These are phyloP conservation scores for Tuber indicum DNA, from an alignment of 495 filamentous ascomycete species.

Conservation along the genomic window DNA sequence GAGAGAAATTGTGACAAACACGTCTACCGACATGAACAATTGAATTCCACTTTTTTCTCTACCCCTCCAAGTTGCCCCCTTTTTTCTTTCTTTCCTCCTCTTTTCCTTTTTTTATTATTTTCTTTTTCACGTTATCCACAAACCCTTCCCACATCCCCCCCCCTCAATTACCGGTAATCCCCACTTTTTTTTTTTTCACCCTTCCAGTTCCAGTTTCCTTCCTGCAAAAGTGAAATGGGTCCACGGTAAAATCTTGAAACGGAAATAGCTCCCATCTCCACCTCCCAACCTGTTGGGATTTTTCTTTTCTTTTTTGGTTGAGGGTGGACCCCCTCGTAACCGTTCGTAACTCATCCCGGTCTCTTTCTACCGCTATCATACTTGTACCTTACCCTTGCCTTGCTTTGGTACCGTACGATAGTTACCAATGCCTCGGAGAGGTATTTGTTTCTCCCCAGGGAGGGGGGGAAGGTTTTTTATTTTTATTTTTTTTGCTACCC, in stretches of 20 bases:
- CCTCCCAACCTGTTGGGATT: slow-evolving; percentile 2
- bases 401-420: background rate
- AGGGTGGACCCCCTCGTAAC: background rate
- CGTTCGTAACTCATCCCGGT: background rate
- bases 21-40: slow-evolving; percentile 2
- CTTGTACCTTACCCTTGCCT: background rate
- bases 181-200: background rate
- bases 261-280: background rate
- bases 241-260: background rate
- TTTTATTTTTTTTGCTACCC: background rate
- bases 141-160: background rate
- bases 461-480: background rate
- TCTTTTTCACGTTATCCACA: background rate
- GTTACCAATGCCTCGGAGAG: background rate
- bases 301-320: background rate
- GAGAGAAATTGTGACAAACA: background rate
- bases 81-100: background rate
- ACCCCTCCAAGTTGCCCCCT: background rate
- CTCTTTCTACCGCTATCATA: background rate
- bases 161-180: background rate
- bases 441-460: background rate
- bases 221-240: background rate
- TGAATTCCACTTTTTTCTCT: background rate
- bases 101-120: background rate
- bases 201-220: background rate